Conservation (phyloP, 768 basidiomycete species). For the Russula brevipes region DNA sequence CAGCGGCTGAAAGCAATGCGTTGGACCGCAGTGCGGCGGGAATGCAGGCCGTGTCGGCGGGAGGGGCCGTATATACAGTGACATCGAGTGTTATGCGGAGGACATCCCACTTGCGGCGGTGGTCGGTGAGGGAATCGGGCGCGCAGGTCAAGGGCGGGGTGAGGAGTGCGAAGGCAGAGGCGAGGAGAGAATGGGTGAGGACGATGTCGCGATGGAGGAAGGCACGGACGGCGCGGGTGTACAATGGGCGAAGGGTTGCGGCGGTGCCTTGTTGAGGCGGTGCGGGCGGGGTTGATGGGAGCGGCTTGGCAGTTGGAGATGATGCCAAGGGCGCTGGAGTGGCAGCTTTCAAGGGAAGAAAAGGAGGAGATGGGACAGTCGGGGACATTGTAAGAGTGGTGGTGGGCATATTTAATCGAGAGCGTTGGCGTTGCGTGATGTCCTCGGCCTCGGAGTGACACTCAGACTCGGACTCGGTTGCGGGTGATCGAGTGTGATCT, state of each 20-base stretch:
- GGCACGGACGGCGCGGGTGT: constrained; percentile 70
- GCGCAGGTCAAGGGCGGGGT: constrained; percentile 35
- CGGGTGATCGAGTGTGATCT: too few species aligned
- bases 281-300: constrained; percentile 2
- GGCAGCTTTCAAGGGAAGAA: constrained; percentile 13
- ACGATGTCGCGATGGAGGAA: constrained; percentile 69
- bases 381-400: constrained; percentile 20
- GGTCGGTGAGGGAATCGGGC: constrained; percentile 40
- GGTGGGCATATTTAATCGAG: constrained; percentile 15
- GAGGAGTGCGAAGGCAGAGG: constrained; percentile 63
- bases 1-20: constrained; percentile 53
- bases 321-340: background rate
- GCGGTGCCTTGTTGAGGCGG: constrained; percentile 31
- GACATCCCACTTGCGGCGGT: constrained; percentile 81
- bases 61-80: constrained; percentile 57
- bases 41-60: constrained; percentile 39
- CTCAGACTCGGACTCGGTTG: too few species aligned
- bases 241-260: constrained; percentile 62
- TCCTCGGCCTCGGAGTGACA: too few species aligned
- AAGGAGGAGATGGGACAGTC: background rate
- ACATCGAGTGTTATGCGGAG: constrained; percentile 79
- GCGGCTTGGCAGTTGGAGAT: background rate
- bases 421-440: too few species aligned
- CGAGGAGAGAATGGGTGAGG: constrained; percentile 60
- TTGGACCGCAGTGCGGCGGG: constrained; percentile 50